A percentile compares a stretch with the other conserved stretches of the same genome.
These are phyloP conservation scores for Malus hybrid DNA, from an alignment of 331 rosid genomes.

Conservation along the genomic window DNA sequence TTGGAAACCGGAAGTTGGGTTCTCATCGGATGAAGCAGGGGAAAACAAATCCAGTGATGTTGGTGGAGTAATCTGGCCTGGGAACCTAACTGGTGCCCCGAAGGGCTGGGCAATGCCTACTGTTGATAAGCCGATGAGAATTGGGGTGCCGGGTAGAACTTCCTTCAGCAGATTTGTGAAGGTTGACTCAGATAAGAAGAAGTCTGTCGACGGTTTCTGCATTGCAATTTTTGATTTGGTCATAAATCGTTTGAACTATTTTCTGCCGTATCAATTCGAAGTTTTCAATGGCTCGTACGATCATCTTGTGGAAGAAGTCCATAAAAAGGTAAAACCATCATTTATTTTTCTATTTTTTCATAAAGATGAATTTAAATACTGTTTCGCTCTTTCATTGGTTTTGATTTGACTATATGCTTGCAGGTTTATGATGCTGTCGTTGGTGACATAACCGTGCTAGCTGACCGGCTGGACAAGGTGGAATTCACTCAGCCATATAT, in stretches of 20 bases:
- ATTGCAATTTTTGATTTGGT: slow-evolving; percentile 39
- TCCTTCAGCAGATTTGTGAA: slow-evolving; percentile 34
- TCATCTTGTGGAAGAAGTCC: slow-evolving; percentile 38
- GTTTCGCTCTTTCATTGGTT: neutral
- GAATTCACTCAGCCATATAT: slow-evolving; percentile 62
- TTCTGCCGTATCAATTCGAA: slow-evolving; percentile 22
- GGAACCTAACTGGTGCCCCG: slow-evolving; percentile 23
- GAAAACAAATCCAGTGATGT: neutral
- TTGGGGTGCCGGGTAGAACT: slow-evolving; percentile 45
- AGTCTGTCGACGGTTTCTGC: slow-evolving; percentile 44
- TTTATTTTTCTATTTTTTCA: neutral
- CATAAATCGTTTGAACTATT: slow-evolving; percentile 22
- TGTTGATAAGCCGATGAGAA: slow-evolving; percentile 30
- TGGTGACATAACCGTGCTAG: slow-evolving; percentile 54
- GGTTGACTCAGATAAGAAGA: slow-evolving; percentile 25
- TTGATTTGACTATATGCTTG: neutral
- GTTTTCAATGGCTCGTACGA: slow-evolving; percentile 30
- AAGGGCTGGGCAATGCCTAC: slow-evolving; percentile 58
- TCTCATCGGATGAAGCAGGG: slow-evolving; percentile 15
- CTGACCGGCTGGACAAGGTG: slow-evolving; percentile 33
- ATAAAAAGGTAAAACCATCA: slow-evolving; percentile 31
- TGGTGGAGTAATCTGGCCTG: slow-evolving; percentile 50
- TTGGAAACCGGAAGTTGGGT: slow-evolving; percentile 36
- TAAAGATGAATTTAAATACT: neutral
- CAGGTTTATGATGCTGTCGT: slow-evolving; percentile 44